Percentiles rank a stretch among this genome's conserved stretches.
phyloP scores from a whole-genome alignment of 768 basidiomycete species.

The Boletus huronensis region DNA sequence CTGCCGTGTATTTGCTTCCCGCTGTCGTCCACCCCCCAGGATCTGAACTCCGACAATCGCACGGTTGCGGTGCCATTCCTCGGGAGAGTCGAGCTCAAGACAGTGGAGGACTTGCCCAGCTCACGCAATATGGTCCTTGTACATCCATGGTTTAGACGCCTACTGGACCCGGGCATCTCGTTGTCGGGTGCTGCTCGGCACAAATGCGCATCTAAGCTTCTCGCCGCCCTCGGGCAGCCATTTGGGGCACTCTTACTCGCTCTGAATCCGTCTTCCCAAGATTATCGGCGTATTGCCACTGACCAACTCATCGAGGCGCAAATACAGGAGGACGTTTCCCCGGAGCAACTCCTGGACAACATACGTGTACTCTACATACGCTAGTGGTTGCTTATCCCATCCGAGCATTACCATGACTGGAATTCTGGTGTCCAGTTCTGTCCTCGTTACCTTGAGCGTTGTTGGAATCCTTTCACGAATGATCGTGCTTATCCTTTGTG shows the following conservation, averaged over 20 bases:
- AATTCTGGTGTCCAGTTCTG: background rate
- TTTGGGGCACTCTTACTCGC: slow-evolving; percentile 18
- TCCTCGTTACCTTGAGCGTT: background rate
- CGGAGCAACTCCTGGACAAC: slow-evolving; percentile 1
- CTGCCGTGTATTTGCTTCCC: slow-evolving; percentile 10
- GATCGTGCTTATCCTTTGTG: background rate
- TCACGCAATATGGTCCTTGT: slow-evolving; percentile 9
- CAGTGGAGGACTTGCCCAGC: slow-evolving; percentile 1
- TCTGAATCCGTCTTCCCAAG: background rate
- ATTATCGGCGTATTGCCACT: slow-evolving; percentile 11
- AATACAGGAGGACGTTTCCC: slow-evolving; percentile 5
- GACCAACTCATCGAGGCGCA: slow-evolving; percentile 6
- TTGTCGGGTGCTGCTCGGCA: background rate
- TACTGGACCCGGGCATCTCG: slow-evolving; percentile 1
- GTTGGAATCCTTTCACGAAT: background rate
- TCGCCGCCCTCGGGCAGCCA: slow-evolving; percentile 6
- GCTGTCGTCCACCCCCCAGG: background rate
- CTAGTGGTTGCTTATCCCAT: background rate
- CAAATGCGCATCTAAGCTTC: slow-evolving; percentile 2
- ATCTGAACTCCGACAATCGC: background rate
- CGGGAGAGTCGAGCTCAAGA: slow-evolving; percentile 6
- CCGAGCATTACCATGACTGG: background rate
- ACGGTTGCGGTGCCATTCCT: background rate
- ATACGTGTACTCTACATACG: slow-evolving; percentile 8
- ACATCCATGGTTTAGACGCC: slow-evolving; percentile 13